A percentile compares a stretch with the other conserved stretches of the same genome.
phyloP scores from a whole-genome alignment of 176 grass and related monocot species.

The Microstegium vimineum region DNA sequence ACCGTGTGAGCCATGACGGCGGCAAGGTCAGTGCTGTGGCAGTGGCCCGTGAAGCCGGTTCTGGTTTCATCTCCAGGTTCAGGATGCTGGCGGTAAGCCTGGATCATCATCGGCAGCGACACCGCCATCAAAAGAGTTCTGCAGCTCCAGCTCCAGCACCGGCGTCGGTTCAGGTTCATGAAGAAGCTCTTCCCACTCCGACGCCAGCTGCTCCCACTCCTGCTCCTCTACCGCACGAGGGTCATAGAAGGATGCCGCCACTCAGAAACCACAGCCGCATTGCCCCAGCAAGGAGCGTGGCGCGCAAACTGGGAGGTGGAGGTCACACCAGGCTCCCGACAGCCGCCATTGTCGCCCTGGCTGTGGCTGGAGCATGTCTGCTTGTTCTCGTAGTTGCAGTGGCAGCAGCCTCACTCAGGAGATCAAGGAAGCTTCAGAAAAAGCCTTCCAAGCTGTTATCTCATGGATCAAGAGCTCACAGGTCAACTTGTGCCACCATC shows the following conservation, averaged over 20 bases:
- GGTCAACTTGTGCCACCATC: slow-evolving; percentile 35
- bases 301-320: background rate
- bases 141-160: background rate
- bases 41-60: background rate
- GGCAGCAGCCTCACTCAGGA: slow-evolving; percentile 3
- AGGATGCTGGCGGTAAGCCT: slow-evolving; percentile 25
- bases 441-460: slow-evolving; percentile 6
- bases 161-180: background rate
- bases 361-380: slow-evolving; percentile 11
- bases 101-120: background rate
- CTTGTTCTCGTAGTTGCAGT: slow-evolving; percentile 15
- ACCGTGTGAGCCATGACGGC: background rate
- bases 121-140: background rate
- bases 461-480: slow-evolving; percentile 29
- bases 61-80: slow-evolving; percentile 7
- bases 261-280: background rate
- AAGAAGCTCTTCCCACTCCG: background rate
- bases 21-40: background rate
- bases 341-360: slow-evolving; percentile 8
- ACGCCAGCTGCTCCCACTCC: background rate
- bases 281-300: background rate
- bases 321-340: background rate
- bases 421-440: slow-evolving; percentile 18
- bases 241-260: background rate
- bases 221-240: background rate